phyloP scores from a whole-genome alignment of 129 eudicot species.

The Cynara cardunculus region DNA sequence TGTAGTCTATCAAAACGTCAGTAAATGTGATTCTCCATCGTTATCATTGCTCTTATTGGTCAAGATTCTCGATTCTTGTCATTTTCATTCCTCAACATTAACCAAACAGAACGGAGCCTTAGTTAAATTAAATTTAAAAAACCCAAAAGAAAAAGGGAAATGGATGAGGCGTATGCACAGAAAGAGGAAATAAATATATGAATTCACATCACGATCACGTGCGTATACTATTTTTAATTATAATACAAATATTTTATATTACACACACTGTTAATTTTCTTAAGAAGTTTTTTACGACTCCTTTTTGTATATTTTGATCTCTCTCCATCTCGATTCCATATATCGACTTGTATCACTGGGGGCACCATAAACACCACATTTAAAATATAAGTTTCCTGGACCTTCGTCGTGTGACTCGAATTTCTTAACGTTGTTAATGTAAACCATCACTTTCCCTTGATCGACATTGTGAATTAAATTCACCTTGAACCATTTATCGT shows the following conservation, averaged over 20 bases:
- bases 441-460: constrained; percentile 32
- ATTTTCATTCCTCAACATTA: too few species aligned
- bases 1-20: too few species aligned
- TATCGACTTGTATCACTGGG: constrained; percentile 28
- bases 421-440: constrained; percentile 25
- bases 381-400: constrained; percentile 38
- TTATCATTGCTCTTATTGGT: too few species aligned
- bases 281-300: background rate
- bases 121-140: background rate
- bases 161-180: background rate
- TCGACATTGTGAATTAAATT: constrained; percentile 46
- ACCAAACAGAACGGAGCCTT: too few species aligned
- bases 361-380: constrained; percentile 51
- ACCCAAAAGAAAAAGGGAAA: background rate
- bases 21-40: too few species aligned
- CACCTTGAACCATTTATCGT: constrained; percentile 45
- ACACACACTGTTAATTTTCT: background rate
- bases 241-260: background rate
- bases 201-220: background rate
- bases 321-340: constrained; percentile 53
- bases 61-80: too few species aligned
- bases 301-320: constrained; percentile 36
- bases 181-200: background rate
- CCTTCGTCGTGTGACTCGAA: constrained; percentile 37
- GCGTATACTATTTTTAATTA: too few species aligned